Conservation (phyloP, 2,329 filamentous ascomycete genomes). For the Alternaria consortialis region DNA sequence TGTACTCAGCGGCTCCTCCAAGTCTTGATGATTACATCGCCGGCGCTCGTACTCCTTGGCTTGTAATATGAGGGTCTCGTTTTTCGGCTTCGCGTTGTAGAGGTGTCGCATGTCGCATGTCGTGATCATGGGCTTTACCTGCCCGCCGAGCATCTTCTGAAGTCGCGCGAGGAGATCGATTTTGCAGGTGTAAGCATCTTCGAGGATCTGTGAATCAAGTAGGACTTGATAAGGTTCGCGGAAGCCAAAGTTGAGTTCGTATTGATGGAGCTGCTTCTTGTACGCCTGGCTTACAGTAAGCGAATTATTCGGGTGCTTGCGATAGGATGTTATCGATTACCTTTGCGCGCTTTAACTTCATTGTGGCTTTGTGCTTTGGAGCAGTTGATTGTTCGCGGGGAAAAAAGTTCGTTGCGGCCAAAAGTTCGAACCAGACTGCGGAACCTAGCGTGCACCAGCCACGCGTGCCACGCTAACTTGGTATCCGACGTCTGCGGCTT, state of each 20-base stretch:
- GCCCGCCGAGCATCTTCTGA: conserved; percentile 83
- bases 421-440: conserved; percentile 21
- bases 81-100: conserved; percentile 67
- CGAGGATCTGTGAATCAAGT: conserved; percentile 87
- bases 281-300: conserved; percentile 71
- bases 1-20: conserved; percentile 74
- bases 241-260: conserved; percentile 86
- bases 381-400: conserved; percentile 14
- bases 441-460: conserved; percentile 17
- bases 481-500: conserved; percentile 23
- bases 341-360: conserved; percentile 48
- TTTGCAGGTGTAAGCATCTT: conserved; percentile 82
- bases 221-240: conserved; percentile 84
- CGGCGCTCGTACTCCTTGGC: conserved; percentile 80
- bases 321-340: conserved; percentile 7
- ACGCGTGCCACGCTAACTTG: conserved; percentile 12
- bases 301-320: no score
- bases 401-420: conserved; percentile 20
- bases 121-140: conserved; percentile 86
- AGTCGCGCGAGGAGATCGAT: conserved; percentile 83
- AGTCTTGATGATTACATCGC: conserved; percentile 79
- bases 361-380: conserved; percentile 22
- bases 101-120: conserved; percentile 83
- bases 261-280: conserved; percentile 93
- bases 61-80: conserved; percentile 71